phyloP scores from a whole-genome alignment of 1,284 basidiomycete genomes.

The Malassezia japonica region DNA sequence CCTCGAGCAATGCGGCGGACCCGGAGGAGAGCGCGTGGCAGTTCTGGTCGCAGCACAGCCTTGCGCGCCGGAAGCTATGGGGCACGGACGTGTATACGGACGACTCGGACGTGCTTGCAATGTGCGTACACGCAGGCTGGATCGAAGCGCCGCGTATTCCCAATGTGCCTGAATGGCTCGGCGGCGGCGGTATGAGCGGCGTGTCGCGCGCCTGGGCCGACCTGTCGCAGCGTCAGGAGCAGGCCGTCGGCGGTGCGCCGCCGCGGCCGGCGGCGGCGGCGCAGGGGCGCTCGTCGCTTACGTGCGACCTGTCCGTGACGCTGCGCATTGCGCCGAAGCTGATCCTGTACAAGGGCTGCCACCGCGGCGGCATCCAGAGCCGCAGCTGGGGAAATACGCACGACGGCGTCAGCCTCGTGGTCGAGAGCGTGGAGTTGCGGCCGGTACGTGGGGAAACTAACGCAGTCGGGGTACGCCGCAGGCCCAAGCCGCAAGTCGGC shows the following conservation, averaged over 20 bases:
- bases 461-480: slow-evolving; percentile 24
- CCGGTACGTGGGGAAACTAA: slow-evolving; percentile 41
- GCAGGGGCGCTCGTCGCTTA: not conserved
- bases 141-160: slow-evolving; percentile 47
- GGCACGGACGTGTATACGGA: slow-evolving; percentile 58
- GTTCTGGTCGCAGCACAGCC: slow-evolving; percentile 35
- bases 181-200: slow-evolving; percentile 13
- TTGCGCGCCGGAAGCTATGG: slow-evolving; percentile 51
- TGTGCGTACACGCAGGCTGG: slow-evolving; percentile 55
- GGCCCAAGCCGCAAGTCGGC: slow-evolving; percentile 21
- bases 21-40: slow-evolving; percentile 20
- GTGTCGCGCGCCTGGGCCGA: slow-evolving; percentile 33
- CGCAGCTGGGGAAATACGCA: slow-evolving; percentile 56
- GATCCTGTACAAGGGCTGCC: slow-evolving; percentile 52
- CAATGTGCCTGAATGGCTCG: slow-evolving; percentile 15
- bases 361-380: slow-evolving; percentile 52
- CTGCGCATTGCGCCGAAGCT: slow-evolving; percentile 53
- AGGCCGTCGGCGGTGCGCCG: slow-evolving; percentile 1
- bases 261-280: not conserved
- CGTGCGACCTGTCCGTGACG: slow-evolving; percentile 50
- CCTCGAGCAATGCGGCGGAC: not conserved
- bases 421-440: slow-evolving; percentile 52
- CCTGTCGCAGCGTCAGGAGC: slow-evolving; percentile 9
- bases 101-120: slow-evolving; percentile 54
- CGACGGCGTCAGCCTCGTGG: slow-evolving; percentile 54